Evolutionary conservation across 352 stramenopile species (phyloP).

Genomic region (Phytophthora lateralis): DNA sequence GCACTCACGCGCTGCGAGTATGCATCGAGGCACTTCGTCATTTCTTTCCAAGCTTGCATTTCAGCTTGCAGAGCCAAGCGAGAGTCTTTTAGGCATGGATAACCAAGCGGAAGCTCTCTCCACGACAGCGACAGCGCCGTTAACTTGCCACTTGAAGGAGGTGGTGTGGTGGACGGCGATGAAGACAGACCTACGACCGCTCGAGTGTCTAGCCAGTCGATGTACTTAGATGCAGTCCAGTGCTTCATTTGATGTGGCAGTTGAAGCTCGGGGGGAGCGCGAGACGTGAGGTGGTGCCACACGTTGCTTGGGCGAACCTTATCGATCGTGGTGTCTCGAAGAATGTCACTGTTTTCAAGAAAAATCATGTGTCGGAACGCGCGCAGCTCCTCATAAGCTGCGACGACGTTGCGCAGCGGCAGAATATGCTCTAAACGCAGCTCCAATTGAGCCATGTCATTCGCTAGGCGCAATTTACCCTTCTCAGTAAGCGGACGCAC

Average conservation of each 20-base stretch:
- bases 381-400: slow-evolving; percentile 74
- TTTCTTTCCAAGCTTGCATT: slow-evolving; percentile 83
- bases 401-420: slow-evolving; percentile 61
- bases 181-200: slow-evolving; percentile 32
- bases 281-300: slow-evolving; percentile 84
- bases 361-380: slow-evolving; percentile 88
- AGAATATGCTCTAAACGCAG: slow-evolving; percentile 66
- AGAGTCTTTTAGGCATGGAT: slow-evolving; percentile 67
- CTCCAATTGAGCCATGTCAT: slow-evolving; percentile 88
- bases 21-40: slow-evolving; percentile 74
- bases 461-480: slow-evolving; percentile 79
- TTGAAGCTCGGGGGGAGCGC: slow-evolving; percentile 71
- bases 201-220: slow-evolving; percentile 81
- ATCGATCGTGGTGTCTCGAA: slow-evolving; percentile 76
- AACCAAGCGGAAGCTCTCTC: slow-evolving; percentile 62
- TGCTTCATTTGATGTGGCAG: slow-evolving; percentile 79
- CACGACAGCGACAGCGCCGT: slow-evolving; percentile 27
- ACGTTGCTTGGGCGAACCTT: slow-evolving; percentile 87
- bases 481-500: slow-evolving; percentile 75
- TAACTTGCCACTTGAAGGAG: slow-evolving; percentile 26
- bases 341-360: slow-evolving; percentile 61
- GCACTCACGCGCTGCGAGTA: slow-evolving; percentile 81
- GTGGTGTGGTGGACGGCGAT: slow-evolving; percentile 26
- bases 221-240: slow-evolving; percentile 75
- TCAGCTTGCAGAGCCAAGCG: slow-evolving; percentile 58